Base-by-base conservation (phyloP, 495 filamentous ascomycete species). In the Hypoxylon subgilvum region DNA sequence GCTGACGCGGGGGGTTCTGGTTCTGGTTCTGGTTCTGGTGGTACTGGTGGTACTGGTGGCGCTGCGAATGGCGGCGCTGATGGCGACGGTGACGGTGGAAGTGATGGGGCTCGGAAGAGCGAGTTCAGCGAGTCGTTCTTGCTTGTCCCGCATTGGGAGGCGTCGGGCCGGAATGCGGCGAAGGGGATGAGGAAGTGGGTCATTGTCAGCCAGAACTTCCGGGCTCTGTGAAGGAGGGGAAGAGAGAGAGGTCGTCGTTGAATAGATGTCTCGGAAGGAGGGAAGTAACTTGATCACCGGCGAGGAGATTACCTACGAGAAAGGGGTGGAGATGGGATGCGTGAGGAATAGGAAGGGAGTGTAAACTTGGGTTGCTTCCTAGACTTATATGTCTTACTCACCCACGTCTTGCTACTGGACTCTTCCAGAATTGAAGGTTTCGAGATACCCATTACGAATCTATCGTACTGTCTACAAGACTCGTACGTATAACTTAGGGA, bases 71-170 rank as follows among this genome's bases (percentile, higher is more conserved):
- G 14, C 12, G 12, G 32, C 6, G 30, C 31, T 9, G 21, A 16
- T 7, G 32, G 9, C 13, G 27, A 27, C 18, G 17, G 6, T 12
- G n/a, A 19, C 25, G 5, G 16, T 8, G 21, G 13, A 28, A 1
- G 43, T 4, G 77, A 84, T 25, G 80, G 76, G 13, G 76, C 31
- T 5, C 8, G 79, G 8, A 80, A 82, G 67, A 80, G 81, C 49
- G 81, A 77, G 5, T 94, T 95, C 71, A 86, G 83, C 44, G 90
- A 96, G 64, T 84, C 76, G 5, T 85, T 93, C 57, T 79, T 92
- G 1, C 72, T 96, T 34, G 86, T 92, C 22, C 90, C 90, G 16
- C 92, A 92, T 65, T 81, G 81, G 59, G 81, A 86, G 16, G 72
- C 78, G 10, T 75, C 79, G 13, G 74, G 66, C 13, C 68, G 60